These are phyloP conservation scores for Nectriaceae sp. DNA, from an alignment of 2,329 filamentous ascomycete species.

Conservation along the genomic window DNA sequence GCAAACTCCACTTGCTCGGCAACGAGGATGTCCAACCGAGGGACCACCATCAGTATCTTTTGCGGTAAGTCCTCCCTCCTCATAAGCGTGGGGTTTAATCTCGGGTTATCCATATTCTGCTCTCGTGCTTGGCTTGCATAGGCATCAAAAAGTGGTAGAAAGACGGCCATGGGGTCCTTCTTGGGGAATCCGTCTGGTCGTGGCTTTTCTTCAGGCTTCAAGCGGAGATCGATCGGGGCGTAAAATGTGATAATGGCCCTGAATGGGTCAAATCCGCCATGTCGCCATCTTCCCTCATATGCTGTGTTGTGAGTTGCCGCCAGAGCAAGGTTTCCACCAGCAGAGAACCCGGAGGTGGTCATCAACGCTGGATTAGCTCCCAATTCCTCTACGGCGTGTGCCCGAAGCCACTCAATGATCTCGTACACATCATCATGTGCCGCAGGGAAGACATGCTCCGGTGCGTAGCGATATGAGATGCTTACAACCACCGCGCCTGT, in stretches of 20 bases:
- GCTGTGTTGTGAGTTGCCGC: slow-evolving; percentile 32
- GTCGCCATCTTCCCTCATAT: no score
- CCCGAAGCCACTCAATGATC: slow-evolving; percentile 40
- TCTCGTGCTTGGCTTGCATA: slow-evolving; percentile 38
- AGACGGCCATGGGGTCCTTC: slow-evolving; percentile 38
- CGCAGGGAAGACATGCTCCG: slow-evolving; percentile 50
- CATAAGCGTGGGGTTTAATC: slow-evolving; percentile 40
- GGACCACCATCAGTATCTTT: slow-evolving; percentile 41
- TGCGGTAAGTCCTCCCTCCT: slow-evolving; percentile 35
- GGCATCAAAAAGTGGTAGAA: slow-evolving; percentile 45
- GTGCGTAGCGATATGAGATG: slow-evolving; percentile 53
- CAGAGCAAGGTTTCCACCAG: slow-evolving; percentile 46
- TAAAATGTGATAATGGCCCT: slow-evolving; percentile 45
- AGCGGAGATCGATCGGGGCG: slow-evolving; percentile 40
- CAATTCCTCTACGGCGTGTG: slow-evolving; percentile 37
- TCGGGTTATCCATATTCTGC: slow-evolving; percentile 31
- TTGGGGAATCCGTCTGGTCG: slow-evolving; percentile 33
- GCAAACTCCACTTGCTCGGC: slow-evolving; percentile 42
- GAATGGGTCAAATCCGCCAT: no score
- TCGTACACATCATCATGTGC: slow-evolving; percentile 50
- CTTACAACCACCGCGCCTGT: slow-evolving; percentile 49
- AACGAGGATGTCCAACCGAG: slow-evolving; percentile 43
- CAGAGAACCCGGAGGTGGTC: slow-evolving; percentile 46
- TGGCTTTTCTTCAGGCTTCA: slow-evolving; percentile 42
- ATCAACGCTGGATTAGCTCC: slow-evolving; percentile 41